Base-by-base conservation (phyloP, 257 asterid species). In the Mitragyna speciosa region DNA sequence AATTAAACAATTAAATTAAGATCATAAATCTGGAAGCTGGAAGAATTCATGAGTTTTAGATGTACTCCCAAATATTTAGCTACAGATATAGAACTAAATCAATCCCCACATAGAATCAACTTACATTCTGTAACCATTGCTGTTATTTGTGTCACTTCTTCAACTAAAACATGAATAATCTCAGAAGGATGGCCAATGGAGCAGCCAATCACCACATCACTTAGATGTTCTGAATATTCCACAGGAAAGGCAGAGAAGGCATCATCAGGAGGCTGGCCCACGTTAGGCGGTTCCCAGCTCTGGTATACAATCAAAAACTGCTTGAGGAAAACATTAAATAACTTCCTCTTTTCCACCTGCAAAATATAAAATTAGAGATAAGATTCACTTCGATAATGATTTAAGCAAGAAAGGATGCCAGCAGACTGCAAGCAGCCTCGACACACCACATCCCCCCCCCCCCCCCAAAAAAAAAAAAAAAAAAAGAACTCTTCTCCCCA, bases 171-270 rank as follows among this genome's bases (percentile, higher is more conserved):
- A 72, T 79, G 81, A 81, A 92, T 87, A 80, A 95, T 84, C 85
- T 91, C 97, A 85, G 92, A 79, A 81, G 99, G 99, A 80, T 95
- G 99, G 67, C 99, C 98, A 85, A 88, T 84, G 82, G 87, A 83
- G 87, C 99, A 95, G 83, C 98, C 99, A 82, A 89, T 87, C 87
- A 92, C 94, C 81, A 84, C 90, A 80, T 90, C 88, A 58, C 85
- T 85, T 82, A 81, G 74, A 81, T 77, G 82, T 82, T 83, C 89
- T 7, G 84, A 81, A 73, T 84, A 76, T 75, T 79, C 89, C 74
- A 66, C 68, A 58, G 89, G 80, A 68, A 82, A 78, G 75, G 76
- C 59, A 58, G 78, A n/a, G 54, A 76, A 76, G 82, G 81, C 80
- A 81, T 85, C 93, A 84, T 86, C 90, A 30, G 89, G 85, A 84